phyloP scores from a whole-genome alignment of 2,329 filamentous ascomycete species.

The Samsoniella hepiali region DNA sequence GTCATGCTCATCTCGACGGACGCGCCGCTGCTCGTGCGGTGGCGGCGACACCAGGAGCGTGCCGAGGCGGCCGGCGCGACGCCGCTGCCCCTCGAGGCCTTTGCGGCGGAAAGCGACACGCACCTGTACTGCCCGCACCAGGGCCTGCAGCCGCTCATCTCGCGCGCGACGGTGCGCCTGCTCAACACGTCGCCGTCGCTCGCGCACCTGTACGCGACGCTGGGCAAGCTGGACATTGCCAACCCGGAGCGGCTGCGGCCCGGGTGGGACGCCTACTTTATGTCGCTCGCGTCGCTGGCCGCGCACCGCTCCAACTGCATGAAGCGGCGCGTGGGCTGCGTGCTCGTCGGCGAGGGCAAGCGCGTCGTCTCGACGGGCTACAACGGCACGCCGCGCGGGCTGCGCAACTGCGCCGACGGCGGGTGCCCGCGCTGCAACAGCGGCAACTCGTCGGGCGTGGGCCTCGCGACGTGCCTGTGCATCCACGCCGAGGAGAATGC shows the following conservation, averaged over 20 bases:
- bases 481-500: constrained; percentile 99
- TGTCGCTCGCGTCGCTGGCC: constrained; percentile 90
- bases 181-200: constrained; percentile 79
- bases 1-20: constrained; percentile 92
- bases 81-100: constrained; percentile 49
- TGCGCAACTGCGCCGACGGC: constrained; percentile 88
- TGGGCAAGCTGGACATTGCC: constrained; percentile 72
- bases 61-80: constrained; percentile 23
- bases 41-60: constrained; percentile 65
- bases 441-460: constrained; percentile 64
- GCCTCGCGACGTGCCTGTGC: constrained; percentile 84
- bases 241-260: constrained; percentile 79
- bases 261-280: constrained; percentile 96
- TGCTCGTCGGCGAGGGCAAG: constrained; percentile 74
- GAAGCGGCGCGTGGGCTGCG: constrained; percentile 94
- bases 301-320: constrained; percentile 94
- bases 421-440: constrained; percentile 87
- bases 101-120: constrained; percentile 60
- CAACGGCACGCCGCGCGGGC: constrained; percentile 89
- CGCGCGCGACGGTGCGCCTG: constrained; percentile 77
- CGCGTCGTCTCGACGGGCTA: constrained; percentile 94
- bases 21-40: constrained; percentile 80
- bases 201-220: constrained; percentile 65
- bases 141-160: constrained; percentile 73
- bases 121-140: constrained; percentile 67